A percentile compares a stretch with the other conserved stretches of the same genome.
Evolutionary conservation across 495 filamentous ascomycete species (phyloP).

Genomic region (Astrothelium macrocarpum): DNA sequence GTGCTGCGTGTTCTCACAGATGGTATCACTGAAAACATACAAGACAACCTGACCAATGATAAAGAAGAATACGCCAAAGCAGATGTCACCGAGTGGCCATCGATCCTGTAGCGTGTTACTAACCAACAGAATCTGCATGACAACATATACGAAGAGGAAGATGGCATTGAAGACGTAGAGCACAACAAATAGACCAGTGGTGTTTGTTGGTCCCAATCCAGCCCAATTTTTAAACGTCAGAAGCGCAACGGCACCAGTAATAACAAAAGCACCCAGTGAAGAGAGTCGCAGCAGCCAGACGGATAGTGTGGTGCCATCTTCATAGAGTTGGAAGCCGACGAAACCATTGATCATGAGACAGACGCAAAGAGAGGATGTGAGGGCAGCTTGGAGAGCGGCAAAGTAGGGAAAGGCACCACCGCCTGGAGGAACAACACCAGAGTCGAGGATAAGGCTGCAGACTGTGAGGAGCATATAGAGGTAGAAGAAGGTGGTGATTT

Average conservation of each 20-base stretch:
- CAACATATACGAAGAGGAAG: conserved; percentile 74
- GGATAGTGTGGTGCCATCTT: conserved; percentile 92
- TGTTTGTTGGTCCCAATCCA: conserved; percentile 74
- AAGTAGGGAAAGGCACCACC: conserved; percentile 82
- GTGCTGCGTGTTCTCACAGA: conserved; percentile 80
- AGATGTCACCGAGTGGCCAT: conserved; percentile 90
- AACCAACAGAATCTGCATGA: conserved; percentile 80
- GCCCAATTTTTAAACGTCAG: conserved; percentile 91
- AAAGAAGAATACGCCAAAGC: conserved; percentile 88
- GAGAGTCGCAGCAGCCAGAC: conserved; percentile 82
- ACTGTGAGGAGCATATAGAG: conserved; percentile 86
- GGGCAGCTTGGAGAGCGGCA: conserved; percentile 76
- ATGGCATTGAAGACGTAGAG: conserved; percentile 87
- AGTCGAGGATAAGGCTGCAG: conserved; percentile 81
- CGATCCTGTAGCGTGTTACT: conserved; percentile 84
- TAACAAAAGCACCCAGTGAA: conserved; percentile 71
- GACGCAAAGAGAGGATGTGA: conserved; percentile 79
- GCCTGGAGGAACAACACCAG: conserved; percentile 80
- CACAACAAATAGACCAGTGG: conserved; percentile 82
- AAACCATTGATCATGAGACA: conserved; percentile 95
- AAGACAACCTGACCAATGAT: conserved; percentile 86
- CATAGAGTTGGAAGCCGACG: conserved; percentile 96
- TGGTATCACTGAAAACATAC: conserved; percentile 76
- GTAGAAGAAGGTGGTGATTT: conserved; percentile 97
- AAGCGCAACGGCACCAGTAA: conserved; percentile 78